Evolutionary conservation across 495 filamentous ascomycete genomes (phyloP), one percentile per base, ranked within the genome.

Genomic region (Penicillium flavigenum): DNA sequence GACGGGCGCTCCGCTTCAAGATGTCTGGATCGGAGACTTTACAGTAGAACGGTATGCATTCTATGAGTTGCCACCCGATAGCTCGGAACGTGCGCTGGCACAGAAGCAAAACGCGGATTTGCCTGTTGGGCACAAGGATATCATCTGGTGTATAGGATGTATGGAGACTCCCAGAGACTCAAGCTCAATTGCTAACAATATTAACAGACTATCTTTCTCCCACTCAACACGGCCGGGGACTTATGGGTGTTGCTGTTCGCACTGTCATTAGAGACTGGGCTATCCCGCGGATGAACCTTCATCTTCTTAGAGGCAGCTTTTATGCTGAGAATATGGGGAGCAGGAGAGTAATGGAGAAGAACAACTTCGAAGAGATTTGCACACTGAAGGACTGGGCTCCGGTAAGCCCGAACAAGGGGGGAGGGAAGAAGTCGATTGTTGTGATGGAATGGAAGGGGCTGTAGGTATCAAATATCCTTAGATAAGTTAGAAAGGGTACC

Each of bases 211-310:
- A 59, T n/a, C 53, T 72, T 9, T 44, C 58, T 5, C 57, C 69
- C 1, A 41, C 51, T 16, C 58, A 68, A 24, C 67, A 72, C 32
- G 54, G 65, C 3, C 48, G 51, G 43, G 69, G 69, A 11, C 63
- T 72, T n/a, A 72, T 72, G 69, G 61, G 58, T 11, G 43, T 45
- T 12, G 67, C 57, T 2, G 31, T 65, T n/a, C 36, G 43, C 29
- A 54, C 59, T 1, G 1, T 70, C 5, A 59, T 72, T 11, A 39
- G 49, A 14, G 63, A 72, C 17, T 72, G 64, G 64, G 63, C 49
- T 8, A 27, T 72, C 16, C 67, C 67, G 7, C 50, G 52, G 14
- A 70, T 72, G 69, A 70, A 72, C n/a, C 43, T 57, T 14, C 55
- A 42, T 5, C 26, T 31, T 10, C 12, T 72, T 11, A 68, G 51